phyloP scores from a whole-genome alignment of 2,329 filamentous ascomycete species.

The Aphanocladium album region DNA sequence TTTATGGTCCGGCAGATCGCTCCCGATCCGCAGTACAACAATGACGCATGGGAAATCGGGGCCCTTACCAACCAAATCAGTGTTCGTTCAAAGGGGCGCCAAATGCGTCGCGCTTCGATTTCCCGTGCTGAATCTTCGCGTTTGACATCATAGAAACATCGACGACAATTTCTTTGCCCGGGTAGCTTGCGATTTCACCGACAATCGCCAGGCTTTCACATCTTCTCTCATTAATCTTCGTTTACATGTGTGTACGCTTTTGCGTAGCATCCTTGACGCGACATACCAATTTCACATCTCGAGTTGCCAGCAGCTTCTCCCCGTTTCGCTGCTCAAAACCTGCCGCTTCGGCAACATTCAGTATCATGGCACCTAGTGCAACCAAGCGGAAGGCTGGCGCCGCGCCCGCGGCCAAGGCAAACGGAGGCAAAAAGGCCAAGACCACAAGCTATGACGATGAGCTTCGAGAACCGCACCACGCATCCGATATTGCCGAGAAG shows the following conservation, averaged over 20 bases:
- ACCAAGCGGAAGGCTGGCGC: constrained; percentile 24
- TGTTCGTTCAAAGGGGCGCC: not conserved
- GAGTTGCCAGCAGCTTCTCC: not conserved
- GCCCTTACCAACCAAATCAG: not conserved
- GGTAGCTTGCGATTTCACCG: not conserved
- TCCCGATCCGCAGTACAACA: constrained; percentile 1
- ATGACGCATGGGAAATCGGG: constrained; percentile 13
- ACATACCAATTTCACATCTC: not conserved
- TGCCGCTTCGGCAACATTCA: not conserved
- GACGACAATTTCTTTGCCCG: not conserved
- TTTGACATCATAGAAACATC: not conserved
- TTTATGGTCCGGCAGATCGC: not conserved
- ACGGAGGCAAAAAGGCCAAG: constrained; percentile 30
- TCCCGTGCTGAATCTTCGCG: not conserved
- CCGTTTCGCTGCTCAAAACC: not conserved
- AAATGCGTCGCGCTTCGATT: not conserved
- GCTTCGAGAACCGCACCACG: constrained; percentile 42
- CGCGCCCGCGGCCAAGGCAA: constrained; percentile 16
- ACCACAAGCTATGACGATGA: constrained; percentile 25
- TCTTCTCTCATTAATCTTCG: not conserved
- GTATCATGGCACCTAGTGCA: constrained; percentile 24
- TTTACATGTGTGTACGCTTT: not conserved
- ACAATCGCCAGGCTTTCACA: not conserved
- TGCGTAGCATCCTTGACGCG: not conserved
- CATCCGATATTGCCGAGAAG: constrained; percentile 41